A percentile compares a stretch with the other conserved stretches of the same genome.
Conservation (phyloP, 2,329 filamentous ascomycete species). For the Penicillium sp. region DNA sequence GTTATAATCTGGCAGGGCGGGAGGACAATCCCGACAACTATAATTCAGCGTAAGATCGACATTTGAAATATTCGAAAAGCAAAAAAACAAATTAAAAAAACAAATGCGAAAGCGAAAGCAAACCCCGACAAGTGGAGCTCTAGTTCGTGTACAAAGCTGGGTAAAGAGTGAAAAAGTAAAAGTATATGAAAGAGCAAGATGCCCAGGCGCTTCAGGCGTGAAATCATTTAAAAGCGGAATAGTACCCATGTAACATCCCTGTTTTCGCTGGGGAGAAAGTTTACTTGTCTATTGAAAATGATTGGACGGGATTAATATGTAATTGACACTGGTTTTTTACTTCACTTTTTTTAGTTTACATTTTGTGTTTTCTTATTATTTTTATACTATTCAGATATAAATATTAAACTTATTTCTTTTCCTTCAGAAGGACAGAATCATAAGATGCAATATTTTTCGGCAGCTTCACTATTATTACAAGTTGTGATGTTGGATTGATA, state of each 20-base stretch:
- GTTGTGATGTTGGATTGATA: not conserved
- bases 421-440: not conserved
- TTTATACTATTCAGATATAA: not conserved
- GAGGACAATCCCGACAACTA: slow-evolving; percentile 31
- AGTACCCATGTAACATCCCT: not conserved
- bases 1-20: slow-evolving; percentile 37
- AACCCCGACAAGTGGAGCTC: slow-evolving; percentile 19
- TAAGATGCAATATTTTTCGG: not conserved
- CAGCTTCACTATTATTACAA: not conserved
- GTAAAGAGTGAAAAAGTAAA: not conserved
- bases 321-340: not conserved
- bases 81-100: not conserved
- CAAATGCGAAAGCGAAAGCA: slow-evolving; percentile 8
- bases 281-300: not conserved
- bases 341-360: not conserved
- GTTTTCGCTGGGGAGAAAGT: not conserved
- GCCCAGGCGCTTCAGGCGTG: slow-evolving; percentile 7
- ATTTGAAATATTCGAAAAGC: slow-evolving; percentile 13
- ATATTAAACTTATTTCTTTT: not conserved
- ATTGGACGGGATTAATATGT: not conserved
- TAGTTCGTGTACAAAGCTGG: slow-evolving; percentile 20
- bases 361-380: not conserved
- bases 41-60: slow-evolving; percentile 26
- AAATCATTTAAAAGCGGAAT: not conserved
- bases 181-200: not conserved